Conservation (phyloP, 1,139 yeast genomes). For the Wickerhamiella infanticola region DNA sequence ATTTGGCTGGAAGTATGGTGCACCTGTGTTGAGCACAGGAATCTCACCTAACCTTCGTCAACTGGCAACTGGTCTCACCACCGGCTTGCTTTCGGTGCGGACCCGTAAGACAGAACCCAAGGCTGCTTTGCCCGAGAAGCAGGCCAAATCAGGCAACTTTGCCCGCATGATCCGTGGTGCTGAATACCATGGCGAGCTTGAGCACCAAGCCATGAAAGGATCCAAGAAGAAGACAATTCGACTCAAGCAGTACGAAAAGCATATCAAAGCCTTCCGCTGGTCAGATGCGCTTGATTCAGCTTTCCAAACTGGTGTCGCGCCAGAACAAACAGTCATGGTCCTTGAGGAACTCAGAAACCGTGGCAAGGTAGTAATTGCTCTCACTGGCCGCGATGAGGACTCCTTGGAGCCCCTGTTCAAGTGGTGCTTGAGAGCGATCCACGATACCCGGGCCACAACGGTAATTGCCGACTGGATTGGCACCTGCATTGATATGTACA, state of each 20-base stretch:
- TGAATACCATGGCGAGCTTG: constrained; percentile 81
- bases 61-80: constrained; percentile 83
- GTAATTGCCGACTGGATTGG: constrained; percentile 75
- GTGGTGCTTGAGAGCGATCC: constrained; percentile 63
- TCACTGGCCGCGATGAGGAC: constrained; percentile 72
- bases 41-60: constrained; percentile 84
- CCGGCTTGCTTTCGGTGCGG: constrained; percentile 77
- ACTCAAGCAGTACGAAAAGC: constrained; percentile 66
- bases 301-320: constrained; percentile 57
- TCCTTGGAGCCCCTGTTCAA: constrained; percentile 70
- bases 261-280: constrained; percentile 81
- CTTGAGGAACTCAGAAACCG: constrained; percentile 71
- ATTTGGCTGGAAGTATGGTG: constrained; percentile 96
- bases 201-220: constrained; percentile 49
- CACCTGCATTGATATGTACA: constrained; percentile 67
- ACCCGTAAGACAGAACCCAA: constrained; percentile 56
- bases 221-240: constrained; percentile 36
- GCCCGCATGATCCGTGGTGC: constrained; percentile 80
- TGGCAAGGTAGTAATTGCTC: constrained; percentile 69
- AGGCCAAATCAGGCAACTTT: constrained; percentile 35
- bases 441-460: constrained; percentile 62
- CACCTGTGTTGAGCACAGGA: constrained; percentile 79
- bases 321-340: constrained; percentile 66
- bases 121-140: constrained; percentile 22
- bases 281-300: constrained; percentile 83